Base-by-base conservation (phyloP, 208 protist species). In the Leishmania mexicana region DNA sequence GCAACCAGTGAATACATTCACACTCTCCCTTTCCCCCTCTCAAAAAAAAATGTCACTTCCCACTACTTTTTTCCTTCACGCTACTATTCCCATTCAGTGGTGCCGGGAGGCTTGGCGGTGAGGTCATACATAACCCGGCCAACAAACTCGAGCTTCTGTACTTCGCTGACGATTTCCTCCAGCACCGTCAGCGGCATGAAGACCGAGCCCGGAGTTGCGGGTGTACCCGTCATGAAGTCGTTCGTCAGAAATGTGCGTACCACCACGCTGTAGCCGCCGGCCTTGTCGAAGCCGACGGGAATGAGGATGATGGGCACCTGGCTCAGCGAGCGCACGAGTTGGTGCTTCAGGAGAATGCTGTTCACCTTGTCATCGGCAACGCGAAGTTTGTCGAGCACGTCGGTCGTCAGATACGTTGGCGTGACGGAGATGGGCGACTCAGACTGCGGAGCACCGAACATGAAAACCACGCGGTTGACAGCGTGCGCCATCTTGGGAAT, bases 21-120 rank as follows among this genome's bases (percentile, higher is more conserved):
- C 65, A 1, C 40, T 49, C 7, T 10, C n/a, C 13, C 28, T 7
- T 10, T 74, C 40, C 24, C 21, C 13, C 4, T 28, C 45, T 19
- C 70, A 54, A 28, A 24, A 28, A 7, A 62, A 31, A 45, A 74
- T 19, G 47, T 3, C 45, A n/a, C 15, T 31, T 8, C 21, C 24
- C 15, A 24, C 24, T 45, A 54, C 45, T 74, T 51, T 31, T 28
- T 35, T 19, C 2, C 0, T 54, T 21, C 15, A 21, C 51, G 8
- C 17, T 13, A 47, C n/a, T 91, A 99, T 84, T 99, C 97, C 95
- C 96, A 99, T 85, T 99, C 98, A n/a, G 98, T 99, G n/a, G 99
- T 99, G 76, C 97, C 98, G 1, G 99, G 99, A 21, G 99, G 99
- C 85, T 99, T 99, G 54, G 94, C 84, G 19, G 98, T 99, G 45